These are phyloP conservation scores for Neofusicoccum kwambonambiense DNA, from an alignment of 2,329 filamentous ascomycete species.

Conservation along the genomic window DNA sequence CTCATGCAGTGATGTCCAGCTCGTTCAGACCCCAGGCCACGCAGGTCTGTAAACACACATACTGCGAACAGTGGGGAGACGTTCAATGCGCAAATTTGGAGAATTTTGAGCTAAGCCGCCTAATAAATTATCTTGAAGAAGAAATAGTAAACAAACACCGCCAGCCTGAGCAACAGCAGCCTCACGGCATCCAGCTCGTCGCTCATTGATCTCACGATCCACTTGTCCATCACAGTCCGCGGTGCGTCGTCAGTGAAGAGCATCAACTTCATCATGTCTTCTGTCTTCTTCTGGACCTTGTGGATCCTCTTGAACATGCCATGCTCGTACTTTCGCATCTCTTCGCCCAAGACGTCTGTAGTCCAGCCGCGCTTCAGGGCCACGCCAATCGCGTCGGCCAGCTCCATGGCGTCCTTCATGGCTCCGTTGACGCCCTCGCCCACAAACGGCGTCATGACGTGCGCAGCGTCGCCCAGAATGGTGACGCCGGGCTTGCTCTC, in stretches of 20 bases:
- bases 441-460: conserved; percentile 39
- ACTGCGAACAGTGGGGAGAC: no score
- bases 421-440: conserved; percentile 34
- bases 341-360: not conserved
- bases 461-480: conserved; percentile 43
- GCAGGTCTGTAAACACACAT: not conserved
- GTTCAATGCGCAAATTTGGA: no score
- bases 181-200: not conserved
- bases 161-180: not conserved
- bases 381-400: not conserved
- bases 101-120: not conserved
- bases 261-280: not conserved
- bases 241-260: not conserved
- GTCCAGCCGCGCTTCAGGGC: not conserved
- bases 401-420: conserved; percentile 7
- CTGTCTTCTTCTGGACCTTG: not conserved
- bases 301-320: not conserved
- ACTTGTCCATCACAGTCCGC: not conserved
- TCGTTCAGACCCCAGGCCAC: not conserved
- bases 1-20: no score
- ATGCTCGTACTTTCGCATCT: not conserved
- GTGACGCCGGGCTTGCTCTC: conserved; percentile 37
- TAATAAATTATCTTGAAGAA: not conserved
- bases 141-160: not conserved
- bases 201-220: not conserved